phyloP scores from a whole-genome alignment of 768 basidiomycete genomes.

The Chiua virens region DNA sequence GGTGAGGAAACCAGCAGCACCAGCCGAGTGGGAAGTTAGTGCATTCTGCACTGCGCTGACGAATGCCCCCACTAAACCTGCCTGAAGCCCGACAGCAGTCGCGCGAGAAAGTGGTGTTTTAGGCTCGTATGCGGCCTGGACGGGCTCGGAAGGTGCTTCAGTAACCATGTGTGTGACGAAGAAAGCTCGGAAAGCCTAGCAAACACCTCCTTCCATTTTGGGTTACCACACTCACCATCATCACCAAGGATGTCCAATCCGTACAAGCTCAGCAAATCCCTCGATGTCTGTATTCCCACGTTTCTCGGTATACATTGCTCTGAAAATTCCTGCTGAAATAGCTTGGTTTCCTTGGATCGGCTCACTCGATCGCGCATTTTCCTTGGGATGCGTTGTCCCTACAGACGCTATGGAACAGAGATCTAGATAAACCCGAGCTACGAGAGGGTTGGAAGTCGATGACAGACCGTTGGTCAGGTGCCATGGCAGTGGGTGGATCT shows the following conservation, averaged over 20 bases:
- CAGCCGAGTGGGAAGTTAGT: constrained; percentile 69
- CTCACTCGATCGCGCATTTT: constrained; percentile 46
- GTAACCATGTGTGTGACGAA: constrained; percentile 21
- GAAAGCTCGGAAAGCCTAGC: constrained; percentile 5
- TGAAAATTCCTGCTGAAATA: constrained; percentile 11
- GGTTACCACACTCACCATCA: background rate
- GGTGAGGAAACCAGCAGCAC: constrained; percentile 84
- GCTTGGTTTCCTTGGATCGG: constrained; percentile 35
- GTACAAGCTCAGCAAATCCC: constrained; percentile 42
- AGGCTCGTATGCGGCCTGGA: constrained; percentile 39
- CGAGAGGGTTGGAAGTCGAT: constrained; percentile 44
- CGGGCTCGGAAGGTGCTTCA: constrained; percentile 13
- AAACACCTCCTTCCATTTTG: constrained; percentile 22
- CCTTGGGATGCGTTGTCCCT: constrained; percentile 40
- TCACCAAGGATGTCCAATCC: constrained; percentile 19
- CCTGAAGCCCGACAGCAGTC: constrained; percentile 59
- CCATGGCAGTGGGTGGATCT: constrained; percentile 49
- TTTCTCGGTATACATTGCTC: constrained; percentile 2
- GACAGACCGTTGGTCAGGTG: constrained; percentile 48
- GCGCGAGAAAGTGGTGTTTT: constrained; percentile 59
- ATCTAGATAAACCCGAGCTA: constrained; percentile 30
- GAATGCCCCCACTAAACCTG: constrained; percentile 63
- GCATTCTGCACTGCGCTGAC: constrained; percentile 80
- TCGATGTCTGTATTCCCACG: constrained; percentile 41
- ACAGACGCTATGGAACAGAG: constrained; percentile 39